A percentile compares a stretch with the other conserved stretches of the same genome.
These are phyloP conservation scores for Schizochytrium sp. DNA, from an alignment of 108 stramenopile species.

Conservation along the genomic window DNA sequence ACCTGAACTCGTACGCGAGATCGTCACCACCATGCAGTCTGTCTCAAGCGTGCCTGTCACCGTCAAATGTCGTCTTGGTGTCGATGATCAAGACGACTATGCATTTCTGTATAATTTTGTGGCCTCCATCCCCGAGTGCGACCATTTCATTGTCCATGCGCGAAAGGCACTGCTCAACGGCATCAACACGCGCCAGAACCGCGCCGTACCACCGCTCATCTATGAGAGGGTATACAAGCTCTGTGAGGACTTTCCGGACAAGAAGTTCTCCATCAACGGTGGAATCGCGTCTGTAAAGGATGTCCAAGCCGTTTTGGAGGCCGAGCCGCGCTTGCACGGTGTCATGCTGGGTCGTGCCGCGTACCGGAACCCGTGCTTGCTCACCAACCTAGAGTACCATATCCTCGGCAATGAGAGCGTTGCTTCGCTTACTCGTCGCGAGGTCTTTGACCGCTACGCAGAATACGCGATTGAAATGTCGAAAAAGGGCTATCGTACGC, in stretches of 20 bases:
- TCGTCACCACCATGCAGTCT: slow-evolving; percentile 60
- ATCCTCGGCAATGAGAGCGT: not conserved
- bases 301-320: slow-evolving; percentile 12
- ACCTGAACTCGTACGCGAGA: slow-evolving; percentile 68
- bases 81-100: slow-evolving; percentile 75
- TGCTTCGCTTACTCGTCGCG: not conserved
- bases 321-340: not conserved
- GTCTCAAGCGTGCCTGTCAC: slow-evolving; percentile 69
- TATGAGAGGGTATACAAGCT: slow-evolving; percentile 66
- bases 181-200: slow-evolving; percentile 87
- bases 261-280: slow-evolving; percentile 73
- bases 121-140: slow-evolving; percentile 61
- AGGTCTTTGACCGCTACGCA: slow-evolving; percentile 1
- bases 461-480: not conserved
- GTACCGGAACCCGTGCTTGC: slow-evolving; percentile 20
- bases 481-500: not conserved
- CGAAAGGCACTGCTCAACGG: slow-evolving; percentile 83
- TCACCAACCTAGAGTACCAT: not conserved
- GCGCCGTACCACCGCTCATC: slow-evolving; percentile 83
- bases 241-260: slow-evolving; percentile 61
- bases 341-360: slow-evolving; percentile 26
- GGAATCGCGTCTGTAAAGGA: slow-evolving; percentile 62
- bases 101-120: slow-evolving; percentile 67
- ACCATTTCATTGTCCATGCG: slow-evolving; percentile 90
- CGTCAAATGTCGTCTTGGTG: slow-evolving; percentile 66